Evolutionary conservation across 179 eudicot species (phyloP).

Genomic region (Gypsophila paniculata): DNA sequence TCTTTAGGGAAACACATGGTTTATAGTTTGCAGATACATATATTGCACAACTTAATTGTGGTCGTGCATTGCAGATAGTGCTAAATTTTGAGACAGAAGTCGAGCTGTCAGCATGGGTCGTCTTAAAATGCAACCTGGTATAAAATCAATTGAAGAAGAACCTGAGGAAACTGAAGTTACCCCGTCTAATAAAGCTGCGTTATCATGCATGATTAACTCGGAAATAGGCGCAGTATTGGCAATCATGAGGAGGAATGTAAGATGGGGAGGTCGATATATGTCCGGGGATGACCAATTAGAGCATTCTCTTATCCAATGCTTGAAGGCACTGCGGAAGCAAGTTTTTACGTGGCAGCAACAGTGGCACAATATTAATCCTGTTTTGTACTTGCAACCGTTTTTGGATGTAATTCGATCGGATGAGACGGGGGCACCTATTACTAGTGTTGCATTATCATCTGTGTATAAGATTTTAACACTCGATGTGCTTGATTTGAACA

Average conservation of each 20-base stretch:
- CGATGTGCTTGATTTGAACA: conserved; percentile 47
- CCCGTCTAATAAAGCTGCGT: conserved; percentile 43
- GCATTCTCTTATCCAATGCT: conserved; percentile 57
- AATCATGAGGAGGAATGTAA: conserved; percentile 77
- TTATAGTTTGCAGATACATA: not conserved
- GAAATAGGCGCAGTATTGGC: conserved; percentile 76
- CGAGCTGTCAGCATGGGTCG: conserved; percentile 43
- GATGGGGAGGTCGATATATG: conserved; percentile 67
- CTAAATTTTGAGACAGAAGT: not conserved
- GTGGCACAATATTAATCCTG: conserved; percentile 57
- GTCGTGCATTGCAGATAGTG: conserved; percentile 6
- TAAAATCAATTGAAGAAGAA: conserved; percentile 51
- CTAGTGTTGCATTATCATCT: conserved; percentile 74
- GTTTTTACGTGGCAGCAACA: conserved; percentile 58
- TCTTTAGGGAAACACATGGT: not conserved
- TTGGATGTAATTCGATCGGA: conserved; percentile 74
- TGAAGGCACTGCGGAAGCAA: conserved; percentile 62
- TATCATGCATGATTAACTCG: conserved; percentile 63
- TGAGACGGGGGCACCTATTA: conserved; percentile 76
- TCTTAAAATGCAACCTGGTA: conserved; percentile 47
- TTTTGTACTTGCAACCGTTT: conserved; percentile 60
- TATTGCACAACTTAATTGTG: not conserved
- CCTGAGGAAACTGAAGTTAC: conserved; percentile 40
- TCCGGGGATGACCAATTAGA: conserved; percentile 66
- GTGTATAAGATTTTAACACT: conserved; percentile 64